Base-by-base conservation (phyloP, 2,329 filamentous ascomycete species). In the Penicillium hesseltinei region DNA sequence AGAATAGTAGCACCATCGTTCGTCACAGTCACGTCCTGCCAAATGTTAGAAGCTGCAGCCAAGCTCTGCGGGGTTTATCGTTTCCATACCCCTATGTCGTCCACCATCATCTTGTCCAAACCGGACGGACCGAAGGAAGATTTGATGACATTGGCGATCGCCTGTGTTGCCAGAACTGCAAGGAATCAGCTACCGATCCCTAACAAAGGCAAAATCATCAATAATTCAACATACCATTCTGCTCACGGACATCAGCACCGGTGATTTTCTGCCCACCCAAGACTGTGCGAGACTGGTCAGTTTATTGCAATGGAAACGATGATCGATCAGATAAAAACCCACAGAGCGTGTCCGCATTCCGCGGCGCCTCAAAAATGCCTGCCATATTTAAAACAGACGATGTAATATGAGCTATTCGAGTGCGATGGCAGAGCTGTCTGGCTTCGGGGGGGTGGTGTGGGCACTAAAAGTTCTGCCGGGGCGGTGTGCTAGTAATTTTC, bases 91-190 rank as follows among this genome's bases (percentile, higher is more conserved):
- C 94, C 94, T 76, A 99, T 97, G 75, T 99, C 94, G 80, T 99
- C 94, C 69, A 99, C 94, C 94, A 99, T 97, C 94, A 99, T 99
- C 85, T 99, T 99, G 77, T 99, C 94, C 66, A 99, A 84, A 48
- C 94, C 94, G 62, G 91, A 96, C 51, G 94, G 94, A 55, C 94
- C 94, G 74, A 99, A 99, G 17, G 94, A 99, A 78, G 91, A 96
- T 82, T 96, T 97, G 77, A 99, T 92, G 59, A 99, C 92, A 86
- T 97, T 99, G 70, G 94, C 89, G 72, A 99, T 97, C 58, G 93
- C 92, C 76, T 97, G 92, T 45, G 94, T 97, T 66, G 94, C 94
- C 67, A 92, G 86, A 48, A 97, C 94, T 92, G 71, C 42, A 60
- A 40, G 15, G 4, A n/a, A 35, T 63, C 36, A 64, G 60, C 23